phyloP scores from a whole-genome alignment of 2,329 filamentous ascomycete species.

The Cucurbitaria berberidis region DNA sequence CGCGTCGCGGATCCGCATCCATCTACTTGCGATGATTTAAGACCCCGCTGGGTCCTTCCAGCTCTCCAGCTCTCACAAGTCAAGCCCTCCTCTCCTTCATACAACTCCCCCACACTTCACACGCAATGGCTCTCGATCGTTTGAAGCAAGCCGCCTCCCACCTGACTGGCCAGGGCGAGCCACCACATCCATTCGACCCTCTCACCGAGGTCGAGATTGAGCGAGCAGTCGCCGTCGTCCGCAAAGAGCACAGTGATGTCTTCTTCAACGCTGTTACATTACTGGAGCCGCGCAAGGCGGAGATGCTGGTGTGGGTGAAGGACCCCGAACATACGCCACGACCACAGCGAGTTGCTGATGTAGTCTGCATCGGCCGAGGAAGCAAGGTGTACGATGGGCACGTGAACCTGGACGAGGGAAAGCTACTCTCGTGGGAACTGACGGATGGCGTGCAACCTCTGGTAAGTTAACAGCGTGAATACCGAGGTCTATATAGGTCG shows the following conservation, averaged over 20 bases:
- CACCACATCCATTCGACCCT: slow-evolving; percentile 78
- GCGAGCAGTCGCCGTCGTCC: slow-evolving; percentile 70
- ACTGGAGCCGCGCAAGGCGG: slow-evolving; percentile 82
- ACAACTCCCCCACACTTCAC: not conserved
- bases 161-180: slow-evolving; percentile 60
- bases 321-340: slow-evolving; percentile 65
- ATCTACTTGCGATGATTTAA: slow-evolving; percentile 23
- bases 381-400: slow-evolving; percentile 84
- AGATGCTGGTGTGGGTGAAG: slow-evolving; percentile 81
- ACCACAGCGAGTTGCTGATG: slow-evolving; percentile 76
- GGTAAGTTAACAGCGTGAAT: slow-evolving; percentile 53
- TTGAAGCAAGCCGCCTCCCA: slow-evolving; percentile 69
- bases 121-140: slow-evolving; percentile 66
- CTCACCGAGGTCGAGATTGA: slow-evolving; percentile 76
- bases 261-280: slow-evolving; percentile 88
- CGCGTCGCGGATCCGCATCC: slow-evolving; percentile 1
- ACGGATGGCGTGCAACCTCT: slow-evolving; percentile 81
- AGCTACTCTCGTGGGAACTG: slow-evolving; percentile 75
- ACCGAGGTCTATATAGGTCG: not conserved
- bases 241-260: slow-evolving; percentile 71
- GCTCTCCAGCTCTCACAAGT: slow-evolving; percentile 1
- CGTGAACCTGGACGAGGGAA: slow-evolving; percentile 71
- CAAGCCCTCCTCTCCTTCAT: slow-evolving; percentile 9
- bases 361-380: slow-evolving; percentile 79
- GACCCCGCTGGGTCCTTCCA: slow-evolving; percentile 22